Base-by-base conservation (phyloP, 495 filamentous ascomycete genomes). In the Haplographium delicatum region DNA sequence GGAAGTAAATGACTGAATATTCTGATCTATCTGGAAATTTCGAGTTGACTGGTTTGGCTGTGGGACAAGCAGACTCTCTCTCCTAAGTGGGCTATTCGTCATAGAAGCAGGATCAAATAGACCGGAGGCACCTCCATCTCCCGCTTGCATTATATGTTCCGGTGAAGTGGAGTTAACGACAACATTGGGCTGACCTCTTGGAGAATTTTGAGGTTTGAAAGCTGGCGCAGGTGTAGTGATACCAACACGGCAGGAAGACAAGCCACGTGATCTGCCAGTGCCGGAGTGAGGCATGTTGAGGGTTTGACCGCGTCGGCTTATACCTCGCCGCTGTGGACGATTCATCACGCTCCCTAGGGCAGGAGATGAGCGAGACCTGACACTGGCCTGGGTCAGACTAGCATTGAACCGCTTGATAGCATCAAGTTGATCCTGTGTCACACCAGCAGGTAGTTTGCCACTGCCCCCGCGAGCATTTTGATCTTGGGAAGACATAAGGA, bases 321-420 rank as follows among this genome's bases (percentile, higher is more conserved):
- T n/a, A 13, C 35, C 35, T 19, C 35, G 6, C 6, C 28, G 6
- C 13, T 31, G 28, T 6, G 6, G 7, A 5, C 15, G 40, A n/a
- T 43, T 43, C 5, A 24, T 4, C 7, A 16, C 20, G 3, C 40
- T 26, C 2, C 40, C 40, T 5, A 19, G 11, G 15, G 40, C 18
- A 26, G n/a, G 40, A 43, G 20, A 7, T 5, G 40, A 23, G 10
- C 40, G 40, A 10, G 40, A 24, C 13, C 26, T 43, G 6, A 24
- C 15, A 9, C 40, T 23, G 5, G 40, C 40, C 40, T 43, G 40
- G 2, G 40, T 43, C 2, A 43, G 19, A 43, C 20, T 22, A 9
- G 40, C 40, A 26, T 43, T 43, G 40, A 24, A 43, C 6, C n/a
- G 5, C 40, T 43, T 43, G 20, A 43, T 43, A 6, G 23, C 40